These are phyloP conservation scores for Tolypocladium capitatum DNA, from an alignment of 2,329 filamentous ascomycete genomes.

Conservation along the genomic window DNA sequence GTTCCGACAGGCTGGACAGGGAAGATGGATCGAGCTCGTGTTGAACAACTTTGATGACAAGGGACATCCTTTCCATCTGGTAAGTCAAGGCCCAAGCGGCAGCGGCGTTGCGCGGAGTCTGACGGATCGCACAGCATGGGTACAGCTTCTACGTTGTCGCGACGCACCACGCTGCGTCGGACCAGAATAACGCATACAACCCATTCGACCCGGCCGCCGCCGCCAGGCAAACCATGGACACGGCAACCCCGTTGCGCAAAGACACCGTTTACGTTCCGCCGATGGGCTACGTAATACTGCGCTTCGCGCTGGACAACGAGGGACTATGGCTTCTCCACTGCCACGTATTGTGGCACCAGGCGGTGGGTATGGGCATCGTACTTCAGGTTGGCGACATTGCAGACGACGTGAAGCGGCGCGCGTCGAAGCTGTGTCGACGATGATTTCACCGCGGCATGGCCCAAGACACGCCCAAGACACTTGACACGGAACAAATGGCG, in stretches of 20 bases:
- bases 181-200: conserved; percentile 6
- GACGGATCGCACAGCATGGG: conserved; percentile 7
- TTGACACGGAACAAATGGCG: neutral
- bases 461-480: neutral
- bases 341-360: conserved; percentile 22
- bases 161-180: neutral
- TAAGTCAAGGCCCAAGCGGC: no score
- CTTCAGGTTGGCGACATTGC: conserved; percentile 5
- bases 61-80: conserved; percentile 35
- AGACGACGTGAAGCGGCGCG: neutral
- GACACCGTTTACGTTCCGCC: conserved; percentile 18
- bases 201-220: conserved; percentile 3
- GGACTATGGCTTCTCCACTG: conserved; percentile 26
- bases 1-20: conserved; percentile 7
- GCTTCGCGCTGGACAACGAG: conserved; percentile 20
- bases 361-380: conserved; percentile 16
- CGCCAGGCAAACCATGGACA: conserved; percentile 1
- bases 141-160: conserved; percentile 7
- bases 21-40: conserved; percentile 30
- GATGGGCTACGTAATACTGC: conserved; percentile 20
- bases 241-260: conserved; percentile 15
- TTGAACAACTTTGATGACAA: conserved; percentile 38
- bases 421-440: neutral
- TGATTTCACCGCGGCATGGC: conserved; percentile 1
- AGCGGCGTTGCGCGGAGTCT: neutral